A percentile compares a stretch with the other conserved stretches of the same genome.
Evolutionary conservation across 176 grass and related monocot genomes (phyloP).

Genomic region (Poa pratensis): DNA sequence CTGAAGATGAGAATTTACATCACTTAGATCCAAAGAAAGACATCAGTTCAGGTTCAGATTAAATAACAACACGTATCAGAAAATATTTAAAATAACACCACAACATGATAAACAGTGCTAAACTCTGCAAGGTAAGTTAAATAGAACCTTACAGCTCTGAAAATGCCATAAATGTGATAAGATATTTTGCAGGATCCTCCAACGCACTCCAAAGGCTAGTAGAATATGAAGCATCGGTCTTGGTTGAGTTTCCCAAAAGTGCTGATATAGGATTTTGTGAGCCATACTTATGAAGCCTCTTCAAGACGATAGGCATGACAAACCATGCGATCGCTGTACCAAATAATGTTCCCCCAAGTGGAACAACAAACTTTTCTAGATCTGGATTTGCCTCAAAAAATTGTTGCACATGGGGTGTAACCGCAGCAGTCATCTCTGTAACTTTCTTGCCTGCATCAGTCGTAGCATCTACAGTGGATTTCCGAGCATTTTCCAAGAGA

Average conservation of each 20-base stretch:
- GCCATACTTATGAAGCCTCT: conserved; percentile 77
- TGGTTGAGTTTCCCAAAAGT: conserved; percentile 56
- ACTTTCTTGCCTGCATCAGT: conserved; percentile 62
- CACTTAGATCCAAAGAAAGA: conserved; percentile 15
- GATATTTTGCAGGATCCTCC: conserved; percentile 93
- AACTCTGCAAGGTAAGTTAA: conserved; percentile 9
- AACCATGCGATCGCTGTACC: conserved; percentile 84
- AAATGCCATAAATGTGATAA: conserved; percentile 97
- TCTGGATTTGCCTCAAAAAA: conserved; percentile 76
- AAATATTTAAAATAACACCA: background rate
- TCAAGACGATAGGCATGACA: conserved; percentile 85
- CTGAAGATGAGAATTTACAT: conserved; percentile 12
- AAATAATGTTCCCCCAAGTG: conserved; percentile 66
- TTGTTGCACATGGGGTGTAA: conserved; percentile 69
- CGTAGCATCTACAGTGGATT: conserved; percentile 58
- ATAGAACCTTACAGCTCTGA: conserved; percentile 75
- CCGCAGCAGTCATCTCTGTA: conserved; percentile 64
- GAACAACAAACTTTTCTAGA: conserved; percentile 80
- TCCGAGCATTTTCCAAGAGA: conserved; percentile 59
- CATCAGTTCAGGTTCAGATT: background rate
- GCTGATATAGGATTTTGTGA: conserved; percentile 62
- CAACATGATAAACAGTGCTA: background rate
- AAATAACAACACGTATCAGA: background rate
- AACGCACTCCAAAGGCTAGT: conserved; percentile 87
- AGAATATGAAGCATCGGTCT: conserved; percentile 66